Evolutionary conservation across 495 filamentous ascomycete genomes (phyloP).

Genomic region (Talaromyces ruber): DNA sequence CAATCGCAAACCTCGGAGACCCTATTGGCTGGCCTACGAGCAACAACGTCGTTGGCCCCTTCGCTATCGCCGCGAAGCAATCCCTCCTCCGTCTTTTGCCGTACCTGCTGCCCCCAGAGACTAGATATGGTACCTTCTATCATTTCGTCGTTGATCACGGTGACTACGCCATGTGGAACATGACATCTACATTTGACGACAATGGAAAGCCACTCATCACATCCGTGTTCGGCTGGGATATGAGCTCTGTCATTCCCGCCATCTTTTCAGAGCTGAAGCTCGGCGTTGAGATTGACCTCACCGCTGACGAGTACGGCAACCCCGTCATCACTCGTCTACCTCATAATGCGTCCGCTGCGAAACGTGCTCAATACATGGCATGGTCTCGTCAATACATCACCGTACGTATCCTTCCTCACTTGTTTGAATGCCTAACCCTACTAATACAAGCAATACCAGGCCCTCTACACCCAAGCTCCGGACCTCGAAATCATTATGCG

Average conservation of each 20-base stretch:
- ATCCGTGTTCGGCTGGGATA: constrained; percentile 26
- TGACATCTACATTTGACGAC: constrained; percentile 17
- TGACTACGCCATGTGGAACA: constrained; percentile 30
- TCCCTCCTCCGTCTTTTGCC: constrained; percentile 17
- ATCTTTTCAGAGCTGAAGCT: constrained; percentile 25
- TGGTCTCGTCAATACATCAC: constrained; percentile 18
- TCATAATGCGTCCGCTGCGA: constrained; percentile 10
- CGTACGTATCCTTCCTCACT: background rate
- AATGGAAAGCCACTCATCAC: constrained; percentile 17
- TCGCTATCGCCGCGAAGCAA: constrained; percentile 15
- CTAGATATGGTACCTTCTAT: constrained; percentile 16
- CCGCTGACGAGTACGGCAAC: constrained; percentile 18
- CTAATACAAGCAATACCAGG: background rate
- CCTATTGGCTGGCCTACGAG: constrained; percentile 28
- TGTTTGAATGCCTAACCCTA: too few species aligned
- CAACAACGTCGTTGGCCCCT: constrained; percentile 20
- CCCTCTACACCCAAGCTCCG: constrained; percentile 15
- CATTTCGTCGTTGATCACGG: constrained; percentile 26
- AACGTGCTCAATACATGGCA: constrained; percentile 15
- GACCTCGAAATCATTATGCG: constrained; percentile 21
- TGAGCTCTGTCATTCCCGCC: constrained; percentile 22
- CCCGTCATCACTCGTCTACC: constrained; percentile 16
- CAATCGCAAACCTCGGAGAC: constrained; percentile 22
- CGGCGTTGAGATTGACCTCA: constrained; percentile 12
- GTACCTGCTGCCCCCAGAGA: constrained; percentile 17